Evolutionary conservation across 1,139 yeast genomes (phyloP), one percentile per base, ranked within the genome.

Genomic region (Chernovozyma aurita): DNA sequence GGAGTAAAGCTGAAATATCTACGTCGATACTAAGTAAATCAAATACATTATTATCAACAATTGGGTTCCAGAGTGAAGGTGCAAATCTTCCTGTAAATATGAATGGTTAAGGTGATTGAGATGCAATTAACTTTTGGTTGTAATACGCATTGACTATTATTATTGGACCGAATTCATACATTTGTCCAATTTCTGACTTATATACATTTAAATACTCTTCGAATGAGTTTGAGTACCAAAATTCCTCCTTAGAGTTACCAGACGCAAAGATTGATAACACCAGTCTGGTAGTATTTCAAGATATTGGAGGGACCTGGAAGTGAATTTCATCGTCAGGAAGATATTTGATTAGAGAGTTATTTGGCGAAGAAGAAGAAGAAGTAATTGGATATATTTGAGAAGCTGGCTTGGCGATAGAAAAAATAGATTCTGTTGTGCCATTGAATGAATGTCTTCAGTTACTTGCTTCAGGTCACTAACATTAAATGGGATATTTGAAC

Each of bases 161-260:
- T 29, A 73, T 61, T 0, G 81, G 78, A 0, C 80, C 87, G 45
- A 74, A 76, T 9, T 76, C 77, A 4, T 46, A 44, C 7, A 43
- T 42, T 3, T 11, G 20, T 9, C 28, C 30, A 6, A 50, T 50
- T 3, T 27, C 32, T 21, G n/a, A 24, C 5, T 24, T 20, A 38
- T 71, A 71, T 7, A 55, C 43, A 25, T 53, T 45, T 17, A 59
- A 56, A 42, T 56, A 64, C 28, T 62, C 55, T 38, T 76, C 79
- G 32, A 75, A 43, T 18, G 71, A 65, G 45, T 78, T 77, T 17
- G 73, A 54, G 57, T 78, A 82, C 87, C 88, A 83, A 48, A 80
- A 80, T 53, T 83, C 90, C 49, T 83, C 90, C 30, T 69, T 73
- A 2, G 77, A 77, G 45, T 78, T 80, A 1, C 85, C 90, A 18